Evolutionary conservation across 2,329 filamentous ascomycete species (phyloP).

Genomic region (Cladophialophora psammophila): DNA sequence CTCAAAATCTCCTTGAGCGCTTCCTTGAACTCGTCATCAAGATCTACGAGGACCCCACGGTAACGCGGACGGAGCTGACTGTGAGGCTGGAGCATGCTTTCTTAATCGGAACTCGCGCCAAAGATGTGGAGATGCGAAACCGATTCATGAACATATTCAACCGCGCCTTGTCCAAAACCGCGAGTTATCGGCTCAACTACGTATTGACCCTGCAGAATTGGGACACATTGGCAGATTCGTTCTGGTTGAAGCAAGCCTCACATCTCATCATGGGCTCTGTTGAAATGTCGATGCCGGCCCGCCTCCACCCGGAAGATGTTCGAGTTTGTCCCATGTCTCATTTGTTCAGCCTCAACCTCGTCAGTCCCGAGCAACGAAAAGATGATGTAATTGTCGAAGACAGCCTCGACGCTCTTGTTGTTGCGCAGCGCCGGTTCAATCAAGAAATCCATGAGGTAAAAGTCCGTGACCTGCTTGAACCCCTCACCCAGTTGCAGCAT

Average conservation of each 20-base stretch:
- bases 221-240: conserved; percentile 93
- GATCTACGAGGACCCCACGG: conserved; percentile 97
- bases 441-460: conserved; percentile 84
- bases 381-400: conserved; percentile 77
- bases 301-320: conserved; percentile 85
- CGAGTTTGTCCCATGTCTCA: conserved; percentile 75
- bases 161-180: conserved; percentile 89
- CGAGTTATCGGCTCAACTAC: conserved; percentile 86
- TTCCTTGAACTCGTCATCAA: conserved; percentile 96
- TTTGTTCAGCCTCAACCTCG: conserved; percentile 68
- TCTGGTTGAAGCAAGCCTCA: conserved; percentile 95
- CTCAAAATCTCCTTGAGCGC: conserved; percentile 85
- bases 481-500: conserved; percentile 90
- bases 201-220: conserved; percentile 93
- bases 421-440: conserved; percentile 81
- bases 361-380: conserved; percentile 72
- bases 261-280: conserved; percentile 91
- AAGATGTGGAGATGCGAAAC: conserved; percentile 95
- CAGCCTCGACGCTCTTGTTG: conserved; percentile 79
- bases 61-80: conserved; percentile 91
- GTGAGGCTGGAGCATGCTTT: conserved; percentile 98
- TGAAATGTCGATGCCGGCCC: conserved; percentile 80
- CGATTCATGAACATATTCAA: conserved; percentile 97
- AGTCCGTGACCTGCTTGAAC: conserved; percentile 86
- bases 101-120: conserved; percentile 89